Base-by-base conservation (phyloP, 2,329 filamentous ascomycete genomes). In the Chrysoporthe deuterocubensis region DNA sequence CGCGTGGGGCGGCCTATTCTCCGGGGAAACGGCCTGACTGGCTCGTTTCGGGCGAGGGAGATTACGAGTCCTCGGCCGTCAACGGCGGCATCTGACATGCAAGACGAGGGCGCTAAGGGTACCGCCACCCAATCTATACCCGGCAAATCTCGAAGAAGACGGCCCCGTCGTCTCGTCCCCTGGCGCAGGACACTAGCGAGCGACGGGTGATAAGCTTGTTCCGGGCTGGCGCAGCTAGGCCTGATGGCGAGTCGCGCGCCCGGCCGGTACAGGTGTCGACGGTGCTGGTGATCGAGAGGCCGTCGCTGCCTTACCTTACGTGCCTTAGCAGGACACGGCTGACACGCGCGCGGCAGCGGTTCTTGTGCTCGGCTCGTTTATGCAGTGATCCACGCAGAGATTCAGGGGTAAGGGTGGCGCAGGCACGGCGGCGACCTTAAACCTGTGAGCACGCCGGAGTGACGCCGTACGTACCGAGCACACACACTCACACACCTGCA, bases 391-490 rank as follows among this genome's bases (percentile, higher is more conserved):
- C 62, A 64, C 62, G n/a, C 14, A 37, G 21, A 37, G n/a, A 46
- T n/a, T 57, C 62, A 64, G 62, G 62, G 62, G 62, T 37, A 57
- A 64, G 46, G 62, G 56, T 26, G 62, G 62, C 62, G 62, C 62
- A 57, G 62, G 40, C 21, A 34, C 37, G 26, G 26, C 26, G 26
- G 26, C 26, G 26, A 26, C 26, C 26, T 26, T 26, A 26, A 26
- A 26, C 26, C 26, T 26, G 26, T 26, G 26, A 26, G 26, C 26
- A 26, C 26, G 26, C 26, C 2, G 26, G 26, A 26, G 26, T 26
- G 26, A 2, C 26, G 26, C 26, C 26, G 26, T 26, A 26, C 26
- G 26, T 26, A 26, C 26, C 26, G 26, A 26, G 26, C 26, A 26
- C 26, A 26, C 26, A 26, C 26, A 26, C 26, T 26, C 2, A 26